A percentile compares a stretch with the other conserved stretches of the same genome.
phyloP scores from a whole-genome alignment of 805 yeast species.

The Nakazawaea siamensis region DNA sequence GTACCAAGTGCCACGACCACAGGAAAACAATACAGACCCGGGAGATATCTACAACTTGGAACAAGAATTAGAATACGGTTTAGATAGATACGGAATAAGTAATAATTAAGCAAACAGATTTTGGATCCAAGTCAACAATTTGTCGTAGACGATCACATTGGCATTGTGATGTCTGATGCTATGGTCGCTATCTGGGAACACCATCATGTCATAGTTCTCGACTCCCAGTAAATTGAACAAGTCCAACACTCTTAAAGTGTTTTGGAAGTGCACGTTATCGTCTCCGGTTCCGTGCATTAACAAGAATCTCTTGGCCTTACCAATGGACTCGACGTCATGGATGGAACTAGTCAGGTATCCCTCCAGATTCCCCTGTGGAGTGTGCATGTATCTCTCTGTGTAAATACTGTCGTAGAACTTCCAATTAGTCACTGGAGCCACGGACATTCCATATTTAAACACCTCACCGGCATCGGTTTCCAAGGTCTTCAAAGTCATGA shows the following conservation, averaged over 20 bases:
- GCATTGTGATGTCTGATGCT: conserved; percentile 68
- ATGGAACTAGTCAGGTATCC: conserved; percentile 60
- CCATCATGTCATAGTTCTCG: conserved; percentile 76
- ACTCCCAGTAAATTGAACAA: conserved; percentile 58
- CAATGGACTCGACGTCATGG: conserved; percentile 46
- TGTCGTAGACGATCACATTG: conserved; percentile 58
- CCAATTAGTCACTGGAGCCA: conserved; percentile 98
- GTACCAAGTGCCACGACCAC: conserved; percentile 57
- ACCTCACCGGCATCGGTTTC: conserved; percentile 71
- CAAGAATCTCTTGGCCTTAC: conserved; percentile 55
- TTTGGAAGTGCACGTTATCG: conserved; percentile 94
- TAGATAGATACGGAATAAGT: conserved; percentile 37
- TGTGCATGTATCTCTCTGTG: conserved; percentile 91
- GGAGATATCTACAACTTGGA: conserved; percentile 40
- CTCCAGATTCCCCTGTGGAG: conserved; percentile 56
- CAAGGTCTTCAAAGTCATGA: conserved; percentile 79
- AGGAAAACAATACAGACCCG: conserved; percentile 26
- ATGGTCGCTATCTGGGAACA: conserved; percentile 80
- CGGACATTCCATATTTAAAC: conserved; percentile 87
- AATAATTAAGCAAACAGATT: conserved; percentile 36
- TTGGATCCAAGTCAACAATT: conserved; percentile 54
- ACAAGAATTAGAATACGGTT: conserved; percentile 58
- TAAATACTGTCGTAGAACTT: conserved; percentile 83
- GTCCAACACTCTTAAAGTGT: conserved; percentile 73
- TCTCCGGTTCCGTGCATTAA: conserved; percentile 97